Evolutionary conservation across 176 grass and related monocot genomes (phyloP).

Genomic region (Oryza meridionalis): DNA sequence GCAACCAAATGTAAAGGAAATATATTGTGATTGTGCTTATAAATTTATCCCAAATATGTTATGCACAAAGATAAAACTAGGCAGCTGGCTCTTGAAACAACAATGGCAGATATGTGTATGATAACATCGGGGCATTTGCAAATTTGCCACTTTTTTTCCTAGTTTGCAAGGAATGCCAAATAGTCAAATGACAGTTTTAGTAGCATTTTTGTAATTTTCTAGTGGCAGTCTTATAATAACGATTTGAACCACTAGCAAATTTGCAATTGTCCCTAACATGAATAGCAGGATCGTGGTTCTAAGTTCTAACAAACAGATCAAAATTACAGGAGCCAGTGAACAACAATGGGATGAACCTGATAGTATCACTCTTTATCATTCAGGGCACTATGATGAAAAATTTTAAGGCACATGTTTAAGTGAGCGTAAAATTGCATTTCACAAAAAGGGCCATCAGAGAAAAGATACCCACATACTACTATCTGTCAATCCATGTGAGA

Average conservation of each 20-base stretch:
- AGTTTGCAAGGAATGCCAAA: no score
- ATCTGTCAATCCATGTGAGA: background rate
- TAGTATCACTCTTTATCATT: background rate
- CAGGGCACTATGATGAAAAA: background rate
- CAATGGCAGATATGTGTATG: no score
- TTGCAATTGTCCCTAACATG: no score
- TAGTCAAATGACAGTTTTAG: no score
- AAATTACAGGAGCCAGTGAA: background rate
- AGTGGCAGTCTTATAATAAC: no score
- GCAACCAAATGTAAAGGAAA: constrained; percentile 27
- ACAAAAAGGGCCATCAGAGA: background rate
- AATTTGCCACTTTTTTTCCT: no score
- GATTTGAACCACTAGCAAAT: no score
- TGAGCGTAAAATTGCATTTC: background rate
- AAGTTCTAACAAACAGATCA: background rate
- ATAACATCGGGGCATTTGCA: no score
- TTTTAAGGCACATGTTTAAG: background rate
- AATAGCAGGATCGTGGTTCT: no score
- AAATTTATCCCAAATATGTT: constrained; percentile 21
- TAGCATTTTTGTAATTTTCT: no score
- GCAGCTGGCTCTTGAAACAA: background rate
- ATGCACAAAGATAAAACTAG: background rate
- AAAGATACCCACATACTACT: background rate
- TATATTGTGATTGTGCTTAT: constrained; percentile 18
- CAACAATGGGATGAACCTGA: background rate